Percentiles rank a stretch among this genome's conserved stretches.
Evolutionary conservation across 2,329 filamentous ascomycete species (phyloP).

Genomic region (Fusarium buxicola): DNA sequence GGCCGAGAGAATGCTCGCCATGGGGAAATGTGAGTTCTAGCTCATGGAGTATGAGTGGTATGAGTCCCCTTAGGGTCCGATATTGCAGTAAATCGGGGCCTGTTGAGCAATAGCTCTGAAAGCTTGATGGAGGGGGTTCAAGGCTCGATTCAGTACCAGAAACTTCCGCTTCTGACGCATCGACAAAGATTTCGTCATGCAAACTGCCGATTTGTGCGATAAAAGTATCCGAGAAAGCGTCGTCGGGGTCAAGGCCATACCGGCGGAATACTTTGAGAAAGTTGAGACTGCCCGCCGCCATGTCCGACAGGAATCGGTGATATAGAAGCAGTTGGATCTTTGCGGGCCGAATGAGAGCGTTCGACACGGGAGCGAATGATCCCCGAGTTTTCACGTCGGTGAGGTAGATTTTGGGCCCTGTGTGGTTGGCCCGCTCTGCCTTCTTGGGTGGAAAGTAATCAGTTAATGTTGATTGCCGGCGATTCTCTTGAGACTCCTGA

Average conservation of each 20-base stretch:
- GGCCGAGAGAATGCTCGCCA: slow-evolving; percentile 60
- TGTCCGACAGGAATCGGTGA: slow-evolving; percentile 81
- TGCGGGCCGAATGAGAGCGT: slow-evolving; percentile 78
- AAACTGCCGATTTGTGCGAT: slow-evolving; percentile 78
- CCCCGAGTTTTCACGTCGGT: slow-evolving; percentile 89
- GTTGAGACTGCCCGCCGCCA: slow-evolving; percentile 78
- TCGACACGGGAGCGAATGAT: slow-evolving; percentile 71
- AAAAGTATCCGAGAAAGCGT: slow-evolving; percentile 81
- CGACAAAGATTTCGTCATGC: slow-evolving; percentile 73
- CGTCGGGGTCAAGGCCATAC: slow-evolving; percentile 74
- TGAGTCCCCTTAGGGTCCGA: slow-evolving; percentile 59
- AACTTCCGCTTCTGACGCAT: slow-evolving; percentile 54
- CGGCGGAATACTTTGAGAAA: slow-evolving; percentile 76
- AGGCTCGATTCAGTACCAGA: slow-evolving; percentile 15
- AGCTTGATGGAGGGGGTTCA: slow-evolving; percentile 27
- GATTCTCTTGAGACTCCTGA: slow-evolving; percentile 45
- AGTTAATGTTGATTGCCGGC: slow-evolving; percentile 54
- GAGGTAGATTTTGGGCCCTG: slow-evolving; percentile 69
- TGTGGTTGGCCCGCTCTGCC: background rate
- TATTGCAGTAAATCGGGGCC: slow-evolving; percentile 58
- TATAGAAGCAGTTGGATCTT: slow-evolving; percentile 92
- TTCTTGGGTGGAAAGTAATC: slow-evolving; percentile 54
- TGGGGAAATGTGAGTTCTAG: slow-evolving; percentile 64
- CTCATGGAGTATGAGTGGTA: slow-evolving; percentile 60
- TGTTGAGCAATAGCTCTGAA: slow-evolving; percentile 33